These are phyloP conservation scores for Naganishia sp. DNA, from an alignment of 1,284 basidiomycete genomes.

Conservation along the genomic window DNA sequence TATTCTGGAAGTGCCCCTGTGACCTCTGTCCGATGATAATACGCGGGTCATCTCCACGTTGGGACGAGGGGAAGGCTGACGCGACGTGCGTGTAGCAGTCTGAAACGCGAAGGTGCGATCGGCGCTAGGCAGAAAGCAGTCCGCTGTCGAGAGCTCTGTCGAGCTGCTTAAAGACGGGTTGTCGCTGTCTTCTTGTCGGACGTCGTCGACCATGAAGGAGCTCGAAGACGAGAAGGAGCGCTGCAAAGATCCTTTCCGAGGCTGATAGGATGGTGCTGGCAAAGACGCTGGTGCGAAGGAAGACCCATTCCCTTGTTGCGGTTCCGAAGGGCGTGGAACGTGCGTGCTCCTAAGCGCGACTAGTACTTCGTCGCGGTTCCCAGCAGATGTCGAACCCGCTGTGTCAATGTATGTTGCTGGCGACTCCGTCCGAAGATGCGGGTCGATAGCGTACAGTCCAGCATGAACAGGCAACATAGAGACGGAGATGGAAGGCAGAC, in stretches of 20 bases:
- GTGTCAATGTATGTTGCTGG: too few relatives aligned
- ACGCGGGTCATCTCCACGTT: neutral
- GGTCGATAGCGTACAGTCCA: too few relatives aligned
- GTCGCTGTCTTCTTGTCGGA: neutral
- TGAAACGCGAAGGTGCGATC: slow-evolving; percentile 16
- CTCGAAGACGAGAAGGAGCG: neutral
- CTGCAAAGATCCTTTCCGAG: slow-evolving; percentile 6
- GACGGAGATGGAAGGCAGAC: too few relatives aligned
- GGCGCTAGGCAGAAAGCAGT: neutral
- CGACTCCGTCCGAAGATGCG: too few relatives aligned
- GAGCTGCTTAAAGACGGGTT: neutral
- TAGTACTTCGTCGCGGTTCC: too few relatives aligned
- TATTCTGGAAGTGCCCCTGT: neutral
- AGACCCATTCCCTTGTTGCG: neutral
- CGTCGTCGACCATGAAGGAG: neutral
- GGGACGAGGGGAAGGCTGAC: neutral
- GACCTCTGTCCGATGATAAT: neutral
- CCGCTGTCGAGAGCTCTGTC: too few relatives aligned
- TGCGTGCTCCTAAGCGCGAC: too few relatives aligned
- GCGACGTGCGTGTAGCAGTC: neutral
- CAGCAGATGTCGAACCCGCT: too few relatives aligned
- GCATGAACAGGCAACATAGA: too few relatives aligned
- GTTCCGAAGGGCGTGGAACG: too few relatives aligned
- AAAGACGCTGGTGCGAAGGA: neutral
- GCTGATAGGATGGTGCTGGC: neutral